These are phyloP conservation scores for Claviceps sp. DNA, from an alignment of 2,329 filamentous ascomycete genomes.

Conservation along the genomic window DNA sequence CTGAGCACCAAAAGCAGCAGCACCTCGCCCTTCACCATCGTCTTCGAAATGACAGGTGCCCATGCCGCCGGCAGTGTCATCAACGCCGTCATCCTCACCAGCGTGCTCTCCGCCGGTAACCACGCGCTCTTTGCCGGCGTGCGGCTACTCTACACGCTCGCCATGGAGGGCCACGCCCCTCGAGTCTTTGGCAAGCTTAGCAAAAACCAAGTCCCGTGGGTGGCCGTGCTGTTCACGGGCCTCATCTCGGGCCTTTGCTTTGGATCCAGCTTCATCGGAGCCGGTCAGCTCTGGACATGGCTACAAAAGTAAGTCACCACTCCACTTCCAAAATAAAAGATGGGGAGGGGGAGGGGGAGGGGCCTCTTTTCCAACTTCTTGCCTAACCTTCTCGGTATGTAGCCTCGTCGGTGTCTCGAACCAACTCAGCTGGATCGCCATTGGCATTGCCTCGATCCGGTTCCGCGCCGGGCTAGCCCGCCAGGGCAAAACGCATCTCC, in stretches of 20 bases:
- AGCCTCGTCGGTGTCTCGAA: constrained; percentile 54
- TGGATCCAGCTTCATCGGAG: constrained; percentile 50
- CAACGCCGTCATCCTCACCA: constrained; percentile 40
- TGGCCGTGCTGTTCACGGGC: constrained; percentile 34
- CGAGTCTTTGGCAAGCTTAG: constrained; percentile 31
- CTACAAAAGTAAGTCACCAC: constrained; percentile 40
- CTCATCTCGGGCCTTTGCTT: constrained; percentile 48
- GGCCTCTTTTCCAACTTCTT: neutral
- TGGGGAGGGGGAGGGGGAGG: too few species aligned
- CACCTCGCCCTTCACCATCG: constrained; percentile 37
- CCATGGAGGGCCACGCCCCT: constrained; percentile 38
- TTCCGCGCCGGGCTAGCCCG: constrained; percentile 43
- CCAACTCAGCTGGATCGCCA: constrained; percentile 52
- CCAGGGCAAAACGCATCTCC: constrained; percentile 45
- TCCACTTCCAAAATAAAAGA: too few species aligned
- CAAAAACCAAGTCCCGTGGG: constrained; percentile 23
- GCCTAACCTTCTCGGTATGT: neutral
- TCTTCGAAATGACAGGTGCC: constrained; percentile 44
- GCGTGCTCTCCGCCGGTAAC: constrained; percentile 24
- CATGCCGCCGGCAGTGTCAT: constrained; percentile 37
- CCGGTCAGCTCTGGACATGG: constrained; percentile 53
- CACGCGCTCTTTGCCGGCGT: constrained; percentile 23
- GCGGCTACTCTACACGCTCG: constrained; percentile 23
- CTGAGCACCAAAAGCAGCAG: constrained; percentile 19
- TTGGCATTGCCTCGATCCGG: constrained; percentile 50